A percentile compares a stretch with the other conserved stretches of the same genome.
Evolutionary conservation across 2,329 filamentous ascomycete genomes (phyloP).

Genomic region (Sarocladium brachiariae): DNA sequence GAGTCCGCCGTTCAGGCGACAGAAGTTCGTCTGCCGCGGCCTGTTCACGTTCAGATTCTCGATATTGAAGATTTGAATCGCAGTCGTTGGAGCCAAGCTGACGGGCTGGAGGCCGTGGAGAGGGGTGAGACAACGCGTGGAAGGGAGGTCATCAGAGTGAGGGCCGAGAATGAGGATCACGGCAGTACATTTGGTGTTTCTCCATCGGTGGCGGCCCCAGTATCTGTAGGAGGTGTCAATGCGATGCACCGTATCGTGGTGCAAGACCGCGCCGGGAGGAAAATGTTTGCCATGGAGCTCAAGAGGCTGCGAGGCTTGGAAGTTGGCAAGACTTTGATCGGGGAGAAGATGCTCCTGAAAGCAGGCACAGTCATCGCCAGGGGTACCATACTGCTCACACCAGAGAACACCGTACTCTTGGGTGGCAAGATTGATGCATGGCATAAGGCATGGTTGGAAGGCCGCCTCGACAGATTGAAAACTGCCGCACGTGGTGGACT

Average conservation of each 20-base stretch:
- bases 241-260: slow-evolving; percentile 75
- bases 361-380: slow-evolving; percentile 60
- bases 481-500: slow-evolving; percentile 41
- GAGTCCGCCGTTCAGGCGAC: slow-evolving; percentile 27
- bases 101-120: slow-evolving; percentile 67
- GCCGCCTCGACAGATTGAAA: slow-evolving; percentile 62
- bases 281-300: slow-evolving; percentile 68
- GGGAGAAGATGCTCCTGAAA: slow-evolving; percentile 71
- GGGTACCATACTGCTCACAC: slow-evolving; percentile 72
- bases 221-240: slow-evolving; percentile 22
- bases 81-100: slow-evolving; percentile 81
- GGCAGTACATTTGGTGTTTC: slow-evolving; percentile 9
- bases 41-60: slow-evolving; percentile 73
- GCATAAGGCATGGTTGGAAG: slow-evolving; percentile 71
- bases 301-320: slow-evolving; percentile 57
- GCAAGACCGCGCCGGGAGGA: slow-evolving; percentile 69
- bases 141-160: slow-evolving; percentile 71
- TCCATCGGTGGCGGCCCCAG: neutral
- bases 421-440: slow-evolving; percentile 80
- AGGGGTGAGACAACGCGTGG: slow-evolving; percentile 70
- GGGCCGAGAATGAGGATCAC: slow-evolving; percentile 31
- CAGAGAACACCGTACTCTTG: slow-evolving; percentile 60
- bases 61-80: slow-evolving; percentile 78
- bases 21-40: slow-evolving; percentile 49
- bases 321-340: slow-evolving; percentile 61